Evolutionary conservation across 192 early-diverging fungal species (phyloP).

Genomic region (Rhizophagus sp.): DNA sequence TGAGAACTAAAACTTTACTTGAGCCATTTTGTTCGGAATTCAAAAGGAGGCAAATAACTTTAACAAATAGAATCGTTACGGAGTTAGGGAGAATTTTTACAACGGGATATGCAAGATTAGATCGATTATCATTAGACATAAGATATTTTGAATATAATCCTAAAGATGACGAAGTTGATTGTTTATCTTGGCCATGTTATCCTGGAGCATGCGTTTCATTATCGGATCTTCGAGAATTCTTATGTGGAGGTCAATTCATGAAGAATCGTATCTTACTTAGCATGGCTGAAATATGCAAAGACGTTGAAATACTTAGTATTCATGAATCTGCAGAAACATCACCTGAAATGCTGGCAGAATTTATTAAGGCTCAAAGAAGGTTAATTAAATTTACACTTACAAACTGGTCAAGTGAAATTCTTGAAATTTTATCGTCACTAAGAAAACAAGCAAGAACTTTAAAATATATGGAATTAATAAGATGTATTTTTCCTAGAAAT

Average conservation of each 20-base stretch:
- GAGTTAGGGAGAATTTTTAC: constrained; percentile 15
- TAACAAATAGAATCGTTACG: neutral
- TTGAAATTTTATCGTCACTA: neutral
- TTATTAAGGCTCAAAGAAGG: constrained; percentile 11
- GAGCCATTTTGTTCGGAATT: neutral
- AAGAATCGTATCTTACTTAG: neutral
- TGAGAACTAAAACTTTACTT: neutral
- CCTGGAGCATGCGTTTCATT: neutral
- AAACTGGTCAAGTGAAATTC: neutral
- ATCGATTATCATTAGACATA: neutral
- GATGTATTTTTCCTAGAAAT: neutral
- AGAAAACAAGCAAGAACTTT: neutral
- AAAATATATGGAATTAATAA: constrained; percentile 5
- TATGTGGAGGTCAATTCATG: constrained; percentile 9
- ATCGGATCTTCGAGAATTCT: neutral
- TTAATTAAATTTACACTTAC: constrained; percentile 1
- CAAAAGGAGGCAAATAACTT: neutral
- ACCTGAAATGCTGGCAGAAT: neutral
- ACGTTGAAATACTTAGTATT: constrained; percentile 2
- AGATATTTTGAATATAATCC: neutral
- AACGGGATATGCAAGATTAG: neutral
- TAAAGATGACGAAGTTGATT: neutral
- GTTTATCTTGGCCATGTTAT: constrained; percentile 21
- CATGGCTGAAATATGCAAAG: neutral
- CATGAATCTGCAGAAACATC: constrained; percentile 6